These are phyloP conservation scores for Bullera alba DNA, from an alignment of 768 basidiomycete species.

Conservation along the genomic window DNA sequence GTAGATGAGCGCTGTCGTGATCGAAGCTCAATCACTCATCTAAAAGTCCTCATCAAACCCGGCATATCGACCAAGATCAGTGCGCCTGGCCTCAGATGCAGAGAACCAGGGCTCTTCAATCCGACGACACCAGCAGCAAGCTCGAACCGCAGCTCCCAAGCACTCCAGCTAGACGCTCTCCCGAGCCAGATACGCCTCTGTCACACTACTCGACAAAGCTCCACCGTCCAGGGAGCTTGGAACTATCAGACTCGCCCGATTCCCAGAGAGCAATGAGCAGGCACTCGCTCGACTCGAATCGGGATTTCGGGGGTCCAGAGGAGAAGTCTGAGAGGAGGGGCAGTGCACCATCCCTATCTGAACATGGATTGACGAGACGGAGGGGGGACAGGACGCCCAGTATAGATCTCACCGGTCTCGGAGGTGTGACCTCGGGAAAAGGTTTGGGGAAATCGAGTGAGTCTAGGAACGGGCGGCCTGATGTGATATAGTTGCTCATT, in stretches of 20 bases:
- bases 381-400: neutral
- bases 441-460: neutral
- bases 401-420: neutral
- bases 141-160: too few relatives aligned
- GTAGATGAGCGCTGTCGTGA: too few relatives aligned
- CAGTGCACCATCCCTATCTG: neutral
- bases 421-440: neutral
- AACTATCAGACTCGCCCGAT: neutral
- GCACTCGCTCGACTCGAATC: too few relatives aligned
- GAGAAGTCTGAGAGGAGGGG: neutral
- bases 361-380: neutral
- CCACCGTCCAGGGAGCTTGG: neutral
- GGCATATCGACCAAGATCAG: too few relatives aligned
- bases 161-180: too few relatives aligned
- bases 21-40: too few relatives aligned
- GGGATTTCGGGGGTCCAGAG: too few relatives aligned
- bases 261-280: too few relatives aligned
- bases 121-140: too few relatives aligned
- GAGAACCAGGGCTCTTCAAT: too few relatives aligned
- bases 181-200: neutral
- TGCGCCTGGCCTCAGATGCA: too few relatives aligned
- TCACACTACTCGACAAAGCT: neutral
- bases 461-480: neutral
- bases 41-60: too few relatives aligned
- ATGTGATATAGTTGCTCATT: neutral